These are phyloP conservation scores for Ceratocystis variospora DNA, from an alignment of 2,329 filamentous ascomycete species.

Conservation along the genomic window DNA sequence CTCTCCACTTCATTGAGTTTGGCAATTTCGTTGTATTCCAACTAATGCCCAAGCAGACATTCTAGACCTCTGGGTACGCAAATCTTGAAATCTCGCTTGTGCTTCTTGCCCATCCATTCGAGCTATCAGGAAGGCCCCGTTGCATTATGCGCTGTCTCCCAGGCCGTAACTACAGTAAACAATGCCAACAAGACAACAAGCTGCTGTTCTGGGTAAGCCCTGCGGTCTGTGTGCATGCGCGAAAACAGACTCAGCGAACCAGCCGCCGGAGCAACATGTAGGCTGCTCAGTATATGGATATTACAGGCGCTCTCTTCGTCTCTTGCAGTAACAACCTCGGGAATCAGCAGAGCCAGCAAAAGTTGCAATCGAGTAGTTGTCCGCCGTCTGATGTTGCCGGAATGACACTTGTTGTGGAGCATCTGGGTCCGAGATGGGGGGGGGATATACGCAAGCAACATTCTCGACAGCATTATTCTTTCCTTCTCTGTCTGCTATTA, in stretches of 20 bases:
- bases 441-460: too few species aligned
- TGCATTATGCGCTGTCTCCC: neutral
- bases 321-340: neutral
- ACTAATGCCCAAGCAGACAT: neutral
- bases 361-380: neutral
- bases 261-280: neutral
- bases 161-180: constrained; percentile 1
- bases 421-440: neutral
- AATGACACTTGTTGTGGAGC: too few species aligned
- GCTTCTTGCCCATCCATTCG: neutral
- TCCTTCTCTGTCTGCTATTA: neutral
- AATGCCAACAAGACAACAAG: neutral
- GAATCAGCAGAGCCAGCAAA: neutral
- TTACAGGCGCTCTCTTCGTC: neutral
- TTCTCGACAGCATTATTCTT: neutral
- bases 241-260: too few species aligned
- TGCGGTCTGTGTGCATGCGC: too few species aligned
- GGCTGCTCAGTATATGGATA: neutral
- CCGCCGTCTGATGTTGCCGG: neutral
- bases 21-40: neutral
- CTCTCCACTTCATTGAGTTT: neutral
- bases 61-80: neutral
- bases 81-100: constrained; percentile 7
- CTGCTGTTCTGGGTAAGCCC: neutral
- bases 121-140: neutral